Conservation (phyloP, 2,329 filamentous ascomycete genomes). For the Epichloe bromicola region DNA sequence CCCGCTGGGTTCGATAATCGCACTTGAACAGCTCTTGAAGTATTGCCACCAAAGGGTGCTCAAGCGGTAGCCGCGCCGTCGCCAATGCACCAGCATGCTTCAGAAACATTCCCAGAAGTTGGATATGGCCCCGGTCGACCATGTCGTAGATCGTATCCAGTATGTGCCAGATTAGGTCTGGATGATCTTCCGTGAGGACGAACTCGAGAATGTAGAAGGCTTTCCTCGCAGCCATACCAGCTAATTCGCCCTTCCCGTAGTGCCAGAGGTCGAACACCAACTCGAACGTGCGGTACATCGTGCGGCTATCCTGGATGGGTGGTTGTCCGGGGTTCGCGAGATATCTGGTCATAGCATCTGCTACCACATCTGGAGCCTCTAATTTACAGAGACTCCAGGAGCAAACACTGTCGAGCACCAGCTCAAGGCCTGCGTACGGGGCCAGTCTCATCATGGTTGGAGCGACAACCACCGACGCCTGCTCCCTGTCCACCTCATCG, state of each 20-base stretch:
- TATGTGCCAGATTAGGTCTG: conserved; percentile 25
- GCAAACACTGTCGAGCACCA: conserved; percentile 20
- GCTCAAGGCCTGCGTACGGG: conserved; percentile 18
- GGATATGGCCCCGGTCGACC: conserved; percentile 22
- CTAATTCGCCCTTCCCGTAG: conserved; percentile 21
- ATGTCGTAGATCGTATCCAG: conserved; percentile 26
- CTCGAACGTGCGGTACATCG: conserved; percentile 27
- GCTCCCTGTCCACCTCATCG: background rate
- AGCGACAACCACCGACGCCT: conserved; percentile 10
- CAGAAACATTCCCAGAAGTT: conserved; percentile 22
- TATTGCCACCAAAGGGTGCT: conserved; percentile 22
- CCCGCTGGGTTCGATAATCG: conserved; percentile 19
- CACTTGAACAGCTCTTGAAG: conserved; percentile 19
- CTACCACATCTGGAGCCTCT: conserved; percentile 13
- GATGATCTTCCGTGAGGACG: conserved; percentile 23
- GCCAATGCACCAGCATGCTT: conserved; percentile 18
- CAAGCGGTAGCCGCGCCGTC: conserved; percentile 15
- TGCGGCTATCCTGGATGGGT: conserved; percentile 25
- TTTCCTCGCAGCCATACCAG: conserved; percentile 23
- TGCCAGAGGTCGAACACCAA: conserved; percentile 25
- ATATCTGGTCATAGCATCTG: conserved; percentile 25
- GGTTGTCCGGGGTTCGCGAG: conserved; percentile 22
- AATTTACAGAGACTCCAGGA: conserved; percentile 23
- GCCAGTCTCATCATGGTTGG: conserved; percentile 12
- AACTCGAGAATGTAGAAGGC: conserved; percentile 24